Conservation (phyloP, 345 rosid genomes). For the Crucihimalaya himalaica region DNA sequence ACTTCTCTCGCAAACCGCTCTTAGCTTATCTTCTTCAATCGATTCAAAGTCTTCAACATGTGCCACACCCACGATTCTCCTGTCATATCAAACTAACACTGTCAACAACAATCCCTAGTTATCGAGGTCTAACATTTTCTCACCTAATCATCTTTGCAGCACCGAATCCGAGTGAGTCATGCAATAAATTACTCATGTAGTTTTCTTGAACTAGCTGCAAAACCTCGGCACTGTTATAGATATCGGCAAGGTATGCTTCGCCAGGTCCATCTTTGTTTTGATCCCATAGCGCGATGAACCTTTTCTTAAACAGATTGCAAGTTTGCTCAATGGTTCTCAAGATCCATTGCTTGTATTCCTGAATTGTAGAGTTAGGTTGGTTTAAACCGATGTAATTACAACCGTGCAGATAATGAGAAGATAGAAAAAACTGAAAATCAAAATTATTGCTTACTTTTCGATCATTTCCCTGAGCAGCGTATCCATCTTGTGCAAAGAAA, state of each 20-base stretch:
- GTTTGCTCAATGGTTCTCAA: conserved; percentile 69
- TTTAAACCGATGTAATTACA: neutral
- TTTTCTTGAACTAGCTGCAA: conserved; percentile 61
- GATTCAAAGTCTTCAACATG: conserved; percentile 98
- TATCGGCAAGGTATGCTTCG: conserved; percentile 82
- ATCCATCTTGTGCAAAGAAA: conserved; percentile 93
- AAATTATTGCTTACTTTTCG: conserved; percentile 52
- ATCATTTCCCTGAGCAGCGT: conserved; percentile 61
- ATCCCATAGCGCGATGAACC: conserved; percentile 72
- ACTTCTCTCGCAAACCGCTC: conserved; percentile 71
- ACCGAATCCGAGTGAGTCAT: conserved; percentile 89
- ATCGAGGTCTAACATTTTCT: conserved; percentile 1
- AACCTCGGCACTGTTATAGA: conserved; percentile 68
- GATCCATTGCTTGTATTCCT: conserved; percentile 83
- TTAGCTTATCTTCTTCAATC: conserved; percentile 54
- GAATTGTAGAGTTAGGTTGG: conserved; percentile 19
- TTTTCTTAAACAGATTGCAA: conserved; percentile 70
- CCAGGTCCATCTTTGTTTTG: conserved; percentile 77
- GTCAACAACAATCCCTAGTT: neutral
- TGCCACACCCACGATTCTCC: conserved; percentile 96
- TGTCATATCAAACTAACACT: conserved; percentile 29
- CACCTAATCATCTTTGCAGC: conserved; percentile 98
- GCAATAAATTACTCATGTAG: conserved; percentile 69
- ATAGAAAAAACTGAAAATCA: neutral
- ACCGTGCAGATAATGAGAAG: neutral